These are phyloP conservation scores for Cutaneotrichosporon cyanovorans DNA, from an alignment of 1,284 basidiomycete species.

Conservation along the genomic window DNA sequence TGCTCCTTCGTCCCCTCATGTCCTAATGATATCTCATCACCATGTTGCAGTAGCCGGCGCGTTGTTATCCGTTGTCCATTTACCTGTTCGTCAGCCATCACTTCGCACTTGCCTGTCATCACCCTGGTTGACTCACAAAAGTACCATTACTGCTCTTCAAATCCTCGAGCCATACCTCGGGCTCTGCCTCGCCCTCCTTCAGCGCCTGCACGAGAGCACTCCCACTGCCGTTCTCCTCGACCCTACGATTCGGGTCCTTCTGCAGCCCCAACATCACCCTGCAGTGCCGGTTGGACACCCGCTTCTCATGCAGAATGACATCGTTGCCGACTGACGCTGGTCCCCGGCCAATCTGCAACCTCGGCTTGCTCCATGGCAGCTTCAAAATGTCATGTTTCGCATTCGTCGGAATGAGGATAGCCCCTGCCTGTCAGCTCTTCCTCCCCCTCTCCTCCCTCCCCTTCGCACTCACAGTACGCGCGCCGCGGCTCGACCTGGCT, in stretches of 20 bases:
- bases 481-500: constrained; percentile 40
- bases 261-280: constrained; percentile 33
- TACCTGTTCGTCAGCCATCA: constrained; percentile 50
- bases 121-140: constrained; percentile 54
- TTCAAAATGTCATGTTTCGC: constrained; percentile 37
- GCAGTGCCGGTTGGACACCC: constrained; percentile 43
- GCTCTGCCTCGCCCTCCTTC: constrained; percentile 42
- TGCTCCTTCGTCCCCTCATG: constrained; percentile 48
- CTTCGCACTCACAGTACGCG: constrained; percentile 43
- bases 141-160: constrained; percentile 71
- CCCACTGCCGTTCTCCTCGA: constrained; percentile 10
- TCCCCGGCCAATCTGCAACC: constrained; percentile 40
- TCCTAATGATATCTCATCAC: constrained; percentile 75
- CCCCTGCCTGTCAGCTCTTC: too few relatives aligned
- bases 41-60: constrained; percentile 58
- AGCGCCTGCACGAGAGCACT: constrained; percentile 19
- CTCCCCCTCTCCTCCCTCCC: too few relatives aligned
- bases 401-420: constrained; percentile 42
- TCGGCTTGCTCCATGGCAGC: constrained; percentile 37
- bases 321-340: constrained; percentile 29
- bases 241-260: constrained; percentile 16
- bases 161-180: constrained; percentile 61
- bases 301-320: constrained; percentile 35
- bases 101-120: background rate
- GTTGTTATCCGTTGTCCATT: constrained; percentile 59